These are phyloP conservation scores for Pseudogymnoascus sp. DNA, from an alignment of 2,329 filamentous ascomycete species.

Conservation along the genomic window DNA sequence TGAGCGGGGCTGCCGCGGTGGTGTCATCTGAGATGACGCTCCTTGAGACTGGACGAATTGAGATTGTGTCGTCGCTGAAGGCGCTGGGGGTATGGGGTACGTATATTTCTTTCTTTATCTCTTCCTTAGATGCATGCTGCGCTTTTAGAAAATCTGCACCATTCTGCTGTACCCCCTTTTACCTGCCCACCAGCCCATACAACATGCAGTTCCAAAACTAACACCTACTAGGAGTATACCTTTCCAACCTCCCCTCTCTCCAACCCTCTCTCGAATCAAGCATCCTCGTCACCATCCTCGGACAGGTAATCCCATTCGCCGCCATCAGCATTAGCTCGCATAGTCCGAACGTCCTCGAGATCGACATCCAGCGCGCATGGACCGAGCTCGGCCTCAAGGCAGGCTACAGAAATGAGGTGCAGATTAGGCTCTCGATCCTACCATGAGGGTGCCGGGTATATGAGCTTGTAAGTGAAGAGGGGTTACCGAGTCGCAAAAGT, in stretches of 20 bases:
- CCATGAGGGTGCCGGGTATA: neutral
- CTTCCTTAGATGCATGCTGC: neutral
- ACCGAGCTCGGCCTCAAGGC: constrained; percentile 57
- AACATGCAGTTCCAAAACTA: constrained; percentile 9
- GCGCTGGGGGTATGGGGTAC: constrained; percentile 66
- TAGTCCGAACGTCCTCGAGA: constrained; percentile 56
- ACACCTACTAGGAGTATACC: constrained; percentile 55
- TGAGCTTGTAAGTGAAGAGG: neutral
- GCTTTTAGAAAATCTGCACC: neutral
- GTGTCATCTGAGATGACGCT: constrained; percentile 51
- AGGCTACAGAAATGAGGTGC: constrained; percentile 74
- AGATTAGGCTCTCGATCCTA: constrained; percentile 37
- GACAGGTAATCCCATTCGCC: constrained; percentile 56
- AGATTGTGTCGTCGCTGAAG: constrained; percentile 63
- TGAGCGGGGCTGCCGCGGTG: constrained; percentile 79
- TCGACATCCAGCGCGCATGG: constrained; percentile 75
- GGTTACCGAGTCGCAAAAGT: neutral
- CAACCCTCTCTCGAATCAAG: constrained; percentile 44
- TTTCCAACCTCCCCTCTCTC: constrained; percentile 57
- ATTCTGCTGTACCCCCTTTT: neutral
- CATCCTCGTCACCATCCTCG: constrained; percentile 68
- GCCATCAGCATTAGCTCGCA: constrained; percentile 50
- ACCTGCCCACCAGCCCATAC: neutral
- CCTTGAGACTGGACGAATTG: constrained; percentile 50
- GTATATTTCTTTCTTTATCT: constrained; percentile 18